A percentile compares a stretch with the other conserved stretches of the same genome.
Conservation (phyloP, 345 rosid genomes). For the Citrus sp. region DNA sequence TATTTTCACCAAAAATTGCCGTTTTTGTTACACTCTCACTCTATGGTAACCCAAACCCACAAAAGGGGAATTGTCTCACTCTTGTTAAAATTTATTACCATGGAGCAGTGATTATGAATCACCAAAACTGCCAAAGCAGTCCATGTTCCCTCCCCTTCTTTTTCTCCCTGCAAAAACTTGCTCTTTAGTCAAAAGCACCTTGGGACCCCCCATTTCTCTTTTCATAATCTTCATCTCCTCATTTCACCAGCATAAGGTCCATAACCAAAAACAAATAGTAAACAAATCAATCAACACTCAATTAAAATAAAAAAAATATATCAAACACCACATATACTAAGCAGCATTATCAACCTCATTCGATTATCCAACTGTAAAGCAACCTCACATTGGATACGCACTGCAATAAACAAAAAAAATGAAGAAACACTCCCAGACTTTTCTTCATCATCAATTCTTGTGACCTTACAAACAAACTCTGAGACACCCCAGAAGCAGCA, state of each 20-base stretch:
- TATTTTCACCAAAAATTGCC: neutral
- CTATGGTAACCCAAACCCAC: too few relatives aligned
- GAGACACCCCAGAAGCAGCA: slow-evolving; percentile 19
- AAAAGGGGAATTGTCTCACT: neutral
- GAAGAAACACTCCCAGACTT: neutral
- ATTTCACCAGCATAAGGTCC: neutral
- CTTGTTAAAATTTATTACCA: neutral
- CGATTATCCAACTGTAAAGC: slow-evolving; percentile 52
- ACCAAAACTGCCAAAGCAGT: neutral
- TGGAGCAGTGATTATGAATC: neutral
- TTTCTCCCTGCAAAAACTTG: slow-evolving; percentile 7
- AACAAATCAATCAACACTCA: neutral
- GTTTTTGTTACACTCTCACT: too few relatives aligned
- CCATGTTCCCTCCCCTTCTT: neutral
- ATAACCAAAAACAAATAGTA: neutral
- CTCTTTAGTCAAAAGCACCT: slow-evolving; percentile 40
- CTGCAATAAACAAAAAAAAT: slow-evolving; percentile 4
- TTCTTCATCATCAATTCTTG: slow-evolving; percentile 12
- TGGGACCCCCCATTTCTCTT: slow-evolving; percentile 40
- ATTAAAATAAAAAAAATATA: too few relatives aligned
- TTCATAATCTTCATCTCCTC: slow-evolving; percentile 12
- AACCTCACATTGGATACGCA: slow-evolving; percentile 36
- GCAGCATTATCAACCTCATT: slow-evolving; percentile 20
- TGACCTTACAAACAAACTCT: slow-evolving; percentile 10
- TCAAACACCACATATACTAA: neutral